A percentile compares a stretch with the other conserved stretches of the same genome.
Evolutionary conservation across 495 filamentous ascomycete species (phyloP).

Genomic region (Podospora comata): DNA sequence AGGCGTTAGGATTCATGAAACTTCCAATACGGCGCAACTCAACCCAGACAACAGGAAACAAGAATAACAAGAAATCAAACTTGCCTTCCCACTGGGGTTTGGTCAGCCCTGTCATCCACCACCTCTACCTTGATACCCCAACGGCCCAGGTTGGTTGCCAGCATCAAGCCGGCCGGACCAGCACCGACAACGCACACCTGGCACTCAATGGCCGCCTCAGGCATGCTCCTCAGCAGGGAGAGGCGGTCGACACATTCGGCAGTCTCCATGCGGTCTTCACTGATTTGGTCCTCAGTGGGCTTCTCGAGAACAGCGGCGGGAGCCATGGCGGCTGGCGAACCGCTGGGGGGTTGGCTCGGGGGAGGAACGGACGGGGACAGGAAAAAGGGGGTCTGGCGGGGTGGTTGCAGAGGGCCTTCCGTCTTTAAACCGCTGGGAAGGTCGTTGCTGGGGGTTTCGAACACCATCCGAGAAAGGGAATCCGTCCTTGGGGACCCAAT

Average conservation of each 20-base stretch:
- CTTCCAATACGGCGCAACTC: no score
- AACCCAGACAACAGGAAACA: neutral
- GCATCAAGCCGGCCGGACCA: conserved; percentile 67
- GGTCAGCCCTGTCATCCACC: conserved; percentile 60
- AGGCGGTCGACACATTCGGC: conserved; percentile 36
- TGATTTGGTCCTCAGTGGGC: conserved; percentile 27
- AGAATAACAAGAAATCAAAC: conserved; percentile 4
- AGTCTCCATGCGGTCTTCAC: conserved; percentile 25
- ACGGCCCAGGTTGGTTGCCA: conserved; percentile 65
- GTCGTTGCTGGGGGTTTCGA: neutral
- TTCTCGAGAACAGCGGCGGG: conserved; percentile 31
- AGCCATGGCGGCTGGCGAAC: conserved; percentile 23
- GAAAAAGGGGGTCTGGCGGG: neutral
- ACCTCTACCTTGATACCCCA: conserved; percentile 60
- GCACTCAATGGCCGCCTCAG: conserved; percentile 35
- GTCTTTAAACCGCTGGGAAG: conserved; percentile 8
- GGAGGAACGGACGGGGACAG: conserved; percentile 1
- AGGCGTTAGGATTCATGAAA: neutral
- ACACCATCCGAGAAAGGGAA: conserved; percentile 11
- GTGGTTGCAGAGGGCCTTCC: neutral
- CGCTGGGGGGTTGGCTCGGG: conserved; percentile 7
- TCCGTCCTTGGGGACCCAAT: neutral
- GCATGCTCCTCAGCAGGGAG: conserved; percentile 37
- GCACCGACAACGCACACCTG: conserved; percentile 67
- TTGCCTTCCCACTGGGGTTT: conserved; percentile 58